phyloP scores from a whole-genome alignment of 805 yeast genomes.

The Yarrowia phangngaensis region DNA sequence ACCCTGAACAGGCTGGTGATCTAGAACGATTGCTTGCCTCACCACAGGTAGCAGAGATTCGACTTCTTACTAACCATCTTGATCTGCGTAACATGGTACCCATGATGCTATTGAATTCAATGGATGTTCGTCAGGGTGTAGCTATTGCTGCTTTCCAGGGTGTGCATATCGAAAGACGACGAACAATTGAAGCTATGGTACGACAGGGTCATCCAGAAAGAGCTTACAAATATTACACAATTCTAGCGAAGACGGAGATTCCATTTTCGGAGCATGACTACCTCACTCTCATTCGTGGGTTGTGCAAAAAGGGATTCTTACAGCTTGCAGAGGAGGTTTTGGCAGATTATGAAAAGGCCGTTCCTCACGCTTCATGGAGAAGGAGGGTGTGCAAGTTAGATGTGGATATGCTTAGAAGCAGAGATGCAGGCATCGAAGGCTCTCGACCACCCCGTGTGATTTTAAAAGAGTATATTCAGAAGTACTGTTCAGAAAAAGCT shows the following conservation, averaged over 20 bases:
- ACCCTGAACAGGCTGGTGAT: slow-evolving; percentile 8
- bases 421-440: neutral
- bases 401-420: neutral
- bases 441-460: neutral
- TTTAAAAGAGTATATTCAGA: neutral
- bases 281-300: slow-evolving; percentile 1
- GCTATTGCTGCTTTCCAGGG: neutral
- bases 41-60: slow-evolving; percentile 1
- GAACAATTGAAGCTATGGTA: slow-evolving; percentile 5
- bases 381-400: slow-evolving; percentile 10
- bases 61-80: slow-evolving; percentile 1
- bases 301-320: neutral
- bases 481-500: neutral
- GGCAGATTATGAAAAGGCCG: slow-evolving; percentile 1
- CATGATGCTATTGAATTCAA: slow-evolving; percentile 1
- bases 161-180: slow-evolving; percentile 9
- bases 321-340: neutral
- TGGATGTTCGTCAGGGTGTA: neutral
- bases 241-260: slow-evolving; percentile 7
- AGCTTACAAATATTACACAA: slow-evolving; percentile 7
- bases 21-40: slow-evolving; percentile 8
- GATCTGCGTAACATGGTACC: slow-evolving; percentile 7
- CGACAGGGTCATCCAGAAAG: slow-evolving; percentile 1
- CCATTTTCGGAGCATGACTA: slow-evolving; percentile 20
- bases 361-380: neutral